phyloP scores from a whole-genome alignment of 768 basidiomycete genomes.

The Rhizopogon sp. region DNA sequence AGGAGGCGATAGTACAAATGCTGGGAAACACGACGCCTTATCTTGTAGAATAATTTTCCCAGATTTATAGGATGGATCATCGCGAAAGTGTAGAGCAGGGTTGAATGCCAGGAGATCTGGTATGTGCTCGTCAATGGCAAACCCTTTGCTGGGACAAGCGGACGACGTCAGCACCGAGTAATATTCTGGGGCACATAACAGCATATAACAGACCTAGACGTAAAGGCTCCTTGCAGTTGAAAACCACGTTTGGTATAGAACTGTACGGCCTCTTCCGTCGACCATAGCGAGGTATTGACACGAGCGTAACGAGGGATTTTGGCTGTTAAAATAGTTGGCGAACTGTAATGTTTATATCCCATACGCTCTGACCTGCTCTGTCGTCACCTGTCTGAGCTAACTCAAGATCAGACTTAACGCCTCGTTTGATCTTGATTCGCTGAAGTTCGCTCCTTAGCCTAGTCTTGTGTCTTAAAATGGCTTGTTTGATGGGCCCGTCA shows the following conservation, averaged over 20 bases:
- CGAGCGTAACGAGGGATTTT: conserved; percentile 81
- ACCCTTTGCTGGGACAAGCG: conserved; percentile 44
- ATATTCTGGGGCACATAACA: not conserved
- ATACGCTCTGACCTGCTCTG: conserved; percentile 48
- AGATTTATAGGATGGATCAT: conserved; percentile 63
- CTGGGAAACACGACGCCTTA: conserved; percentile 97
- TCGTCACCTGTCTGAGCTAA: conserved; percentile 58
- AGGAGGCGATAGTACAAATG: conserved; percentile 77
- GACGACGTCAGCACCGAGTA: not conserved
- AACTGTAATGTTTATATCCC: not conserved
- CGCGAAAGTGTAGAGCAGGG: conserved; percentile 60
- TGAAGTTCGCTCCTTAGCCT: conserved; percentile 83
- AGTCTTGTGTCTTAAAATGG: conserved; percentile 84
- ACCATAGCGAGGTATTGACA: conserved; percentile 71
- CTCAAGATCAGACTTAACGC: conserved; percentile 58
- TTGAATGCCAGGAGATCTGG: conserved; percentile 77
- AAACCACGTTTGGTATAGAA: conserved; percentile 56
- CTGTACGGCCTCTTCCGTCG: conserved; percentile 56
- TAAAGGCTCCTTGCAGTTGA: conserved; percentile 43
- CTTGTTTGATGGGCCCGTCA: conserved; percentile 87
- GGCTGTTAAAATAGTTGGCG: conserved; percentile 31
- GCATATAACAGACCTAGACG: conserved; percentile 39
- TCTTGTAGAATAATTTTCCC: conserved; percentile 93
- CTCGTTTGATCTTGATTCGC: conserved; percentile 74
- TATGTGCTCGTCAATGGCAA: conserved; percentile 75